Base-by-base conservation (phyloP, 2,329 filamentous ascomycete genomes). In the Exophiala oligosperma region DNA sequence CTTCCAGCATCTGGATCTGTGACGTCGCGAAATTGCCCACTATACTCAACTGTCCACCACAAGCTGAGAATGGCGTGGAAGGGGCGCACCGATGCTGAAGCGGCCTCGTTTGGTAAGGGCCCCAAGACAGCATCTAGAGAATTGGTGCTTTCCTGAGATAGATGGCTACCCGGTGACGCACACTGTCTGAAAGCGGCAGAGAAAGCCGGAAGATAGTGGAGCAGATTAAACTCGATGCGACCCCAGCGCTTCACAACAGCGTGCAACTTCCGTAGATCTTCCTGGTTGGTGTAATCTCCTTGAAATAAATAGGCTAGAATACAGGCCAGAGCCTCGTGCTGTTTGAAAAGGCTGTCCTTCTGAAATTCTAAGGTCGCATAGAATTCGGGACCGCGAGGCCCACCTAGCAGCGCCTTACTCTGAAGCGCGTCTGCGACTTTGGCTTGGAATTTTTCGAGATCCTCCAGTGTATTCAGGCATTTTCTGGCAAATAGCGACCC, bases 41-140 rank as follows among this genome's bases (percentile, higher is more conserved):
- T 94, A 74, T 97, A 97, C 69, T 97, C 92, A 32, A 91, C 88
- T 48, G 97, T 82, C 94, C 94, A 99, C 82, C 90, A 92, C 3
- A 88, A 84, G 54, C 85, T 83, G 11, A 92, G 82, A 2, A 91
- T 88, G 47, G 92, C 90, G 67, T 92, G 88, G 11, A 97, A 81
- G 66, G 87, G 88, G 14, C 87, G 80, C 40, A 96, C 72, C 23
- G 82, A 51, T 12, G 51, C 35, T 2, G 54, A 55, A 8, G 54
- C 23, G 17, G 49, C 35, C 35, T 66, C 62, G 76, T 43, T 87
- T 79, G 59, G 86, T 21, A 64, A 28, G 17, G 54, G 32, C 11
- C 52, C 57, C 24, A 64, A 57, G 5, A 60, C 52, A 84, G 50
- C 92, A 89, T 47, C 84, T 77, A 17, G 83, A 81, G 85, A 80